Conservation (phyloP, 352 stramenopile species). For the Phytophthora cajani region DNA sequence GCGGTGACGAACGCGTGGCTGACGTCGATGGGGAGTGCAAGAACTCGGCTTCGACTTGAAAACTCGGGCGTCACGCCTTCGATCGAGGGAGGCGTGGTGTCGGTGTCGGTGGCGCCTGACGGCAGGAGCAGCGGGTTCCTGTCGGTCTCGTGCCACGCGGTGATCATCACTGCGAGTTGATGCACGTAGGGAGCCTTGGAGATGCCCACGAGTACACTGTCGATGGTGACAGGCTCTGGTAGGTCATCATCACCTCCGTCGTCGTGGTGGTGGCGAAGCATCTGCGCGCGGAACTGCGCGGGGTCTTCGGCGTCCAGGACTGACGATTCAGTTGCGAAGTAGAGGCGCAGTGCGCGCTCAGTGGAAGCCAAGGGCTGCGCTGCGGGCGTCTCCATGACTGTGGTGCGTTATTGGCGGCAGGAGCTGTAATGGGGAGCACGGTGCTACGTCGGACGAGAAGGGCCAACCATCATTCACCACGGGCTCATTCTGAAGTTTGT, state of each 20-base stretch:
- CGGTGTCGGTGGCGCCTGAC: slow-evolving; percentile 13
- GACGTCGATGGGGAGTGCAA: slow-evolving; percentile 24
- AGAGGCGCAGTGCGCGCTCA: slow-evolving; percentile 25
- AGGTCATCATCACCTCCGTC: slow-evolving; percentile 1
- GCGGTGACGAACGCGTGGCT: slow-evolving; percentile 35
- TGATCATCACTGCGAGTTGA: slow-evolving; percentile 55
- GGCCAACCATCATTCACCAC: slow-evolving; percentile 12
- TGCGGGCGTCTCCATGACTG: slow-evolving; percentile 4
- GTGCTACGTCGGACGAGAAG: not conserved
- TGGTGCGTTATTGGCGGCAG: not conserved
- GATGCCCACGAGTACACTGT: slow-evolving; percentile 28
- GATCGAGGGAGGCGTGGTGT: slow-evolving; percentile 27
- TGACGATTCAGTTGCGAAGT: slow-evolving; percentile 32
- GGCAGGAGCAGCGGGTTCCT: slow-evolving; percentile 39
- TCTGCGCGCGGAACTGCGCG: slow-evolving; percentile 45
- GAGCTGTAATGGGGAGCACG: slow-evolving; percentile 3
- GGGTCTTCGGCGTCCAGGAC: slow-evolving; percentile 47
- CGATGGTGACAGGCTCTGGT: slow-evolving; percentile 4
- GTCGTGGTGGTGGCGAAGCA: slow-evolving; percentile 29
- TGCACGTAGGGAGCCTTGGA: slow-evolving; percentile 37
- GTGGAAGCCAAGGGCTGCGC: slow-evolving; percentile 2
- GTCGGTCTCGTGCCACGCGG: slow-evolving; percentile 41
- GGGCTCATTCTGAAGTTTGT: slow-evolving; percentile 22
- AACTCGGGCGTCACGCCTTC: slow-evolving; percentile 47
- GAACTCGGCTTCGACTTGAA: slow-evolving; percentile 38